Percentiles rank a stretch among this genome's conserved stretches.
phyloP scores from a whole-genome alignment of 495 filamentous ascomycete species.

The Collariella sp. region DNA sequence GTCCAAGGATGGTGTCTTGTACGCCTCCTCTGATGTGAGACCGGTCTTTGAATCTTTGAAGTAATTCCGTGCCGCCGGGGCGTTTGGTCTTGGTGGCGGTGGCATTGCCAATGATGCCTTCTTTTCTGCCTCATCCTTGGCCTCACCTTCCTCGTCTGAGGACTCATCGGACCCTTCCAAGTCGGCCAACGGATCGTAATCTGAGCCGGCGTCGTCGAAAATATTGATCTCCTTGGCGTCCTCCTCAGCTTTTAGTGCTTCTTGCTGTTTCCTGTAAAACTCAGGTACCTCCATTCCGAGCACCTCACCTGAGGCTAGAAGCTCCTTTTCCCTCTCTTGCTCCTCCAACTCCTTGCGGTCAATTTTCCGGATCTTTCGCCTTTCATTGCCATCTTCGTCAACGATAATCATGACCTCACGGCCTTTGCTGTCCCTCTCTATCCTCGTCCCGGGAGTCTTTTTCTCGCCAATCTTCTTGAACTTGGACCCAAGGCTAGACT shows the following conservation, averaged over 20 bases:
- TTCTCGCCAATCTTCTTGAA: conserved; percentile 75
- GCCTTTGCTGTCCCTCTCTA: conserved; percentile 67
- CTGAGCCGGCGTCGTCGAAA: conserved; percentile 76
- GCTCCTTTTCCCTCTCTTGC: conserved; percentile 33
- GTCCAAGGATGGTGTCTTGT: conserved; percentile 48
- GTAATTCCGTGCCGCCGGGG: conserved; percentile 45
- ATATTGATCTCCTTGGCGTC: conserved; percentile 63
- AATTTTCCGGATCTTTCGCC: conserved; percentile 66
- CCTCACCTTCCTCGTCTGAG: conserved; percentile 22
- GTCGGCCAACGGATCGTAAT: conserved; percentile 81
- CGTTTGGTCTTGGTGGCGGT: conserved; percentile 33
- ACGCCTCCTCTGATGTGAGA: conserved; percentile 34
- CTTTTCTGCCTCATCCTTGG: conserved; percentile 9
- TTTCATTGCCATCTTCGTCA: conserved; percentile 79
- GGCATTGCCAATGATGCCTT: conserved; percentile 27
- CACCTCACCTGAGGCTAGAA: conserved; percentile 61
- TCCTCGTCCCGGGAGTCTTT: conserved; percentile 52
- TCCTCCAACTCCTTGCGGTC: conserved; percentile 28
- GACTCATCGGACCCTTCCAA: conserved; percentile 48
- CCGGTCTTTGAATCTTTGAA: conserved; percentile 47
- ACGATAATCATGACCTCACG: conserved; percentile 78
- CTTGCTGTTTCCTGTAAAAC: conserved; percentile 37
- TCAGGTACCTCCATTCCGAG: conserved; percentile 75
- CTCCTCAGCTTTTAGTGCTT: conserved; percentile 36
- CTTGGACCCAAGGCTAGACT: conserved; percentile 56